Base-by-base conservation (phyloP, 2,329 filamentous ascomycete species). In the Curvularia lunata region DNA sequence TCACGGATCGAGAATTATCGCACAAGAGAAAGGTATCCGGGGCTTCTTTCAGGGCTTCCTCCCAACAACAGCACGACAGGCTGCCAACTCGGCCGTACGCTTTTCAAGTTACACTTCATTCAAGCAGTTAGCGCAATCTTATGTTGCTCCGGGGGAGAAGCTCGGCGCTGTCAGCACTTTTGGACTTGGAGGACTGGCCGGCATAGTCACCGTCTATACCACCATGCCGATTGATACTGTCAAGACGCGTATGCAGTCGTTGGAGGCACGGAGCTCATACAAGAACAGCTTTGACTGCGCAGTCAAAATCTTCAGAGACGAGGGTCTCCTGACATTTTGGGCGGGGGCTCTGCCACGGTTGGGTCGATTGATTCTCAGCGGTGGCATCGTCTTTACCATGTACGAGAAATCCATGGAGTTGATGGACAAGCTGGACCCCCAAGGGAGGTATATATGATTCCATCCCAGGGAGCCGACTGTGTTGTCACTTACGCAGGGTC, bases 41-140 rank as follows among this genome's bases (percentile, higher is more conserved):
- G 95, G 94, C 48, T 98, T 99, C 83, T 97, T 99, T 84, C 92
- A 98, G 76, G 95, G 95, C 23, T 95, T 99, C 71, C 88, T 96
- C 8, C 95, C 95, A 0, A 99, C 95, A 1, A 98, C 95, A 4
- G 92, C 93, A 21, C 86, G 95, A 50, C 95, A 99, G 79, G 92
- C 93, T 12, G 94, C 95, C 67, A 99, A 99, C 80, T 94, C 90
- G 43, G 95, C 95, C 1, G 91, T 91, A 1, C 87, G 95, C 16
- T 99, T 99, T 78, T 90, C 91, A 18, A 89, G 90, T 46, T 99
- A 97, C 79, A 97, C 91, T 2, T 91, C 88, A 56, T 83, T 97
- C 65, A 94, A 92, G 79, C 95, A 98, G 77, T 81, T 96, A 62
- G 95, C 93, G 60, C 91, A 95, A 79, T 90, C 91, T 23, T 98